phyloP scores from a whole-genome alignment of 768 basidiomycete species.

The Leccinum incarnatum region DNA sequence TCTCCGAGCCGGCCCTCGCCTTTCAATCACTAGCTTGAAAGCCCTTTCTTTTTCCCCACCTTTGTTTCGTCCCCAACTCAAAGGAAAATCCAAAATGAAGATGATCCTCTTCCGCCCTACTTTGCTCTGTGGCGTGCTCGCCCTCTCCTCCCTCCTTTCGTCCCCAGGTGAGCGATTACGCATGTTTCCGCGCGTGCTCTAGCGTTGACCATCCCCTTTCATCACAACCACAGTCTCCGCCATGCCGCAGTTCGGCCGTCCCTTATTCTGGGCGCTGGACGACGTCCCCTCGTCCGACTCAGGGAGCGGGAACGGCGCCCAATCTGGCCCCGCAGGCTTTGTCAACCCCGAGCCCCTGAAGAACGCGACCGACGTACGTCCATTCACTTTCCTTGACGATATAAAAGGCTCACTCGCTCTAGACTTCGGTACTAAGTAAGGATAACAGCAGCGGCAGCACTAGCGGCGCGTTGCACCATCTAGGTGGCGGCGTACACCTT shows the following conservation, averaged over 20 bases:
- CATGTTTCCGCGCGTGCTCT: not conserved
- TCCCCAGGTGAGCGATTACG: slow-evolving; percentile 12
- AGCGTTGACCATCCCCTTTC: not conserved
- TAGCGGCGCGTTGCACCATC: slow-evolving; percentile 14
- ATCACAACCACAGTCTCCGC: slow-evolving; percentile 11
- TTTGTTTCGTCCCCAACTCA: not conserved
- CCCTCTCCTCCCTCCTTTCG: slow-evolving; percentile 11
- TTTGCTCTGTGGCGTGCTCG: slow-evolving; percentile 7
- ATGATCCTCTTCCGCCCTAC: slow-evolving; percentile 24
- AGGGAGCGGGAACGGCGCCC: not conserved
- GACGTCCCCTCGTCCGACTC: not conserved
- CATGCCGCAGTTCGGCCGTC: slow-evolving; percentile 20
- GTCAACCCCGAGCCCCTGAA: not conserved
- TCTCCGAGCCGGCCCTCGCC: slow-evolving; percentile 16
- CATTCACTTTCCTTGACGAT: not conserved
- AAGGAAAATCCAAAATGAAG: slow-evolving; percentile 9
- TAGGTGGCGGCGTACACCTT: slow-evolving; percentile 4
- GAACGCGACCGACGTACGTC: not conserved
- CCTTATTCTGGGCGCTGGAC: slow-evolving; percentile 12
- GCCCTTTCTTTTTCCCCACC: not conserved
- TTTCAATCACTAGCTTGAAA: not conserved
- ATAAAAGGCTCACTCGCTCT: not conserved
- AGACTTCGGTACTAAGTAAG: not conserved
- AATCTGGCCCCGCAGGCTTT: not conserved
- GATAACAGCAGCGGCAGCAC: not conserved